Evolutionary conservation across 768 basidiomycete species (phyloP).

Genomic region (Collybiopsis luxurians): DNA sequence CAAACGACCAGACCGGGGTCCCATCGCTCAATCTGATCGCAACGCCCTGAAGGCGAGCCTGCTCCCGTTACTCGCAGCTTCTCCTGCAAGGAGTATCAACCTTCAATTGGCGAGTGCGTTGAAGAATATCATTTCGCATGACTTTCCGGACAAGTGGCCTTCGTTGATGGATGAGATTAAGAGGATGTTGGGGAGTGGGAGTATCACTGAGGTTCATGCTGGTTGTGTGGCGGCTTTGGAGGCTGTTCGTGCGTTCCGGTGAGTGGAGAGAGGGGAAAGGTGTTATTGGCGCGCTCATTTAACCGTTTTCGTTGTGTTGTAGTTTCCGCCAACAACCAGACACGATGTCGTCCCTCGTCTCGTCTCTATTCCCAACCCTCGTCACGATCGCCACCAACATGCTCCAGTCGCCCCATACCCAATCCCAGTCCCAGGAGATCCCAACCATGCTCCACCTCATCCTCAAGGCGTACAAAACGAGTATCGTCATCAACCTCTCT

Average conservation of each 20-base stretch:
- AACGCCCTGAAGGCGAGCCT: slow-evolving; percentile 68
- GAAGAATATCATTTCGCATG: slow-evolving; percentile 70
- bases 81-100: slow-evolving; percentile 64
- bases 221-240: slow-evolving; percentile 80
- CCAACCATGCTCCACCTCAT: slow-evolving; percentile 85
- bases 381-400: slow-evolving; percentile 73
- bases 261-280: no score
- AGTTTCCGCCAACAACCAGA: slow-evolving; percentile 72
- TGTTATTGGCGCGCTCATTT: no score
- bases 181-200: slow-evolving; percentile 54
- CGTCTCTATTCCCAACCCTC: slow-evolving; percentile 69
- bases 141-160: slow-evolving; percentile 80
- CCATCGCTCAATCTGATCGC: slow-evolving; percentile 68
- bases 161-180: slow-evolving; percentile 66
- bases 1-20: slow-evolving; percentile 56
- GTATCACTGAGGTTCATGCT: slow-evolving; percentile 74
- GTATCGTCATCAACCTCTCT: slow-evolving; percentile 72
- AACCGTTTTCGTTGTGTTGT: not conserved
- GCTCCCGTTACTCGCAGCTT: slow-evolving; percentile 65
- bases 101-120: slow-evolving; percentile 74
- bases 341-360: slow-evolving; percentile 54
- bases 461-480: slow-evolving; percentile 83
- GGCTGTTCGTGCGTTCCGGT: slow-evolving; percentile 76
- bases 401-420: slow-evolving; percentile 57
- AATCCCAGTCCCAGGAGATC: slow-evolving; percentile 67